A percentile compares a stretch with the other conserved stretches of the same genome.
These are phyloP conservation scores for Elaeis guineensis DNA, from an alignment of 176 grass and related monocot genomes.

Conservation along the genomic window DNA sequence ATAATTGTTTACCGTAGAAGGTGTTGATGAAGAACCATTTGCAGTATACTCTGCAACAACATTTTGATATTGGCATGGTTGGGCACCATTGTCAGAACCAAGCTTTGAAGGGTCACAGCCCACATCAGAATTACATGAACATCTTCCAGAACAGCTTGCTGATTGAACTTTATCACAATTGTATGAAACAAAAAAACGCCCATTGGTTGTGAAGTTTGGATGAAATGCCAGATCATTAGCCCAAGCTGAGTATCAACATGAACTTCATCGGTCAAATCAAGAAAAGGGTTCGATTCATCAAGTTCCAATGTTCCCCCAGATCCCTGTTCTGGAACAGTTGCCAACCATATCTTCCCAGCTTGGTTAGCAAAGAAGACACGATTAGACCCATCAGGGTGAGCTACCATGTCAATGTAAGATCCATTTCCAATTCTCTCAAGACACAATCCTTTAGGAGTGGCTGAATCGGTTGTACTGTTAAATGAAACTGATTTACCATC, in stretches of 20 bases:
- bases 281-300: constrained; percentile 61
- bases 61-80: constrained; percentile 69
- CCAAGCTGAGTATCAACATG: constrained; percentile 65
- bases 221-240: constrained; percentile 82
- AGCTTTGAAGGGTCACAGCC: constrained; percentile 83
- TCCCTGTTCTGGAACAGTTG: constrained; percentile 60
- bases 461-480: constrained; percentile 42
- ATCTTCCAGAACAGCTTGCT: constrained; percentile 68
- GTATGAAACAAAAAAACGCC: constrained; percentile 85
- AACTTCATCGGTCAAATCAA: constrained; percentile 87
- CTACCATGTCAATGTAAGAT: constrained; percentile 73
- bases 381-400: constrained; percentile 87
- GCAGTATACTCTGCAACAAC: constrained; percentile 73
- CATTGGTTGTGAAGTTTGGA: constrained; percentile 65
- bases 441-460: constrained; percentile 67
- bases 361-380: constrained; percentile 79
- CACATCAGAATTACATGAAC: constrained; percentile 86
- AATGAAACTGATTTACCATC: constrained; percentile 58
- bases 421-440: constrained; percentile 81
- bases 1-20: constrained; percentile 41
- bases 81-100: constrained; percentile 40
- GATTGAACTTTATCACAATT: constrained; percentile 75
- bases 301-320: constrained; percentile 46
- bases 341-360: constrained; percentile 82
- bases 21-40: constrained; percentile 46